Conservation (phyloP, 1,284 basidiomycete genomes). For the Ustilago curta region DNA sequence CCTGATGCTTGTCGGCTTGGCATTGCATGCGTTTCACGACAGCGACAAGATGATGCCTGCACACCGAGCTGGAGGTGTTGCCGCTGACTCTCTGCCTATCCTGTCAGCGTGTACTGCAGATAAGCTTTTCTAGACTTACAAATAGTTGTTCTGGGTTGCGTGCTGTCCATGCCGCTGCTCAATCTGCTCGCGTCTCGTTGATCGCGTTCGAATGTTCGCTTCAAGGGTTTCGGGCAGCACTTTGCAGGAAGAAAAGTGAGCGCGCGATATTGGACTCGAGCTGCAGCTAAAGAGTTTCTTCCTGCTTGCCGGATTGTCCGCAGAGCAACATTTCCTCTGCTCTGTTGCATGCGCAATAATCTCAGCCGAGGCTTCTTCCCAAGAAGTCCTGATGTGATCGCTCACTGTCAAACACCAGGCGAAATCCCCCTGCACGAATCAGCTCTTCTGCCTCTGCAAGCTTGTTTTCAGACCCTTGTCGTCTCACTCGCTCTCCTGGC, state of each 20-base stretch:
- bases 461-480: not conserved
- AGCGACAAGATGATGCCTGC: not conserved
- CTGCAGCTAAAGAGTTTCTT: not conserved
- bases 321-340: not conserved
- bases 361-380: not conserved
- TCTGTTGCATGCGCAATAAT: not conserved
- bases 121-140: too few relatives aligned
- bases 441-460: too few relatives aligned
- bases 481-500: not conserved
- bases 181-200: not conserved
- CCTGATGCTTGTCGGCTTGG: not conserved
- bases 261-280: constrained; percentile 10
- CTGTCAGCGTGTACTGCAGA: too few relatives aligned
- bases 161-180: too few relatives aligned
- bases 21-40: not conserved
- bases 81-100: too few relatives aligned
- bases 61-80: too few relatives aligned
- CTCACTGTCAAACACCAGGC: not conserved
- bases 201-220: too few relatives aligned
- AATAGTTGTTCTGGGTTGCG: too few relatives aligned
- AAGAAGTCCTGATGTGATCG: constrained; percentile 2
- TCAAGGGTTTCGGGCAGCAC: not conserved
- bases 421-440: too few relatives aligned
- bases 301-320: not conserved
- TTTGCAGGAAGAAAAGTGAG: not conserved